Evolutionary conservation across 257 asterid species (phyloP), one percentile per base, ranked within the genome.

Genomic region (Nicotiana benthamiana): DNA sequence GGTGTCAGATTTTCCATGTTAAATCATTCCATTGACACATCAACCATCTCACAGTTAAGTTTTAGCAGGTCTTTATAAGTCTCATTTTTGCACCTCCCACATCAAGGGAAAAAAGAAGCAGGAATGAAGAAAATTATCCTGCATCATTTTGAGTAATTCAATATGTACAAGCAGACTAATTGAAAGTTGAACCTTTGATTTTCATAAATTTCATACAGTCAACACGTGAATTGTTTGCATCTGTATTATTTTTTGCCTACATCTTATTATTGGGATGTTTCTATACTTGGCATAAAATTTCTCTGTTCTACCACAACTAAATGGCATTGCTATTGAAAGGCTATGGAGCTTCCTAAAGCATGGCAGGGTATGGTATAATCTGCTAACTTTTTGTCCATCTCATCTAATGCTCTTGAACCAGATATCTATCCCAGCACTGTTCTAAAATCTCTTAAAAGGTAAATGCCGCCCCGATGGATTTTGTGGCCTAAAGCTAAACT

Each of bases 1-100:
- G 89, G 68, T 95, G 98, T 90, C 98, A 95, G 85, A 86, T 93
- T 85, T 95, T 95, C 90, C 98, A 92, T 84, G 89, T 95, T 87
- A 95, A 91, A 83, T 91, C 98, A 56, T 89, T 85, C 87, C 91
- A 85, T 83, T 94, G 86, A 90, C 70, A 34, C 79, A 56, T 34
- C 64, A 60, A 62, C 68, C 43, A 63, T 79, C 52, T 18, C 27
- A 53, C 27, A 15, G 22, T 79, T 22, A 46, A 16, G 75, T 79
- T 79, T 46, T 40, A 46, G 36, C 77, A 43, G 78, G 40, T 72
- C 24, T 46, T 24, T 24, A 24, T 46, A 72, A 46, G 26, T 72
- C 48, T 48, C 59, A 8, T 72, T 72, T 46, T 46, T 72, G 60
- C 60, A 72, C 78, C 60, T 46, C 15, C 60, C 61, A 46, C 36